Evolutionary conservation across 208 protist species (phyloP), one percentile per base, ranked within the genome.

Genomic region (Trichomonas tenax): DNA sequence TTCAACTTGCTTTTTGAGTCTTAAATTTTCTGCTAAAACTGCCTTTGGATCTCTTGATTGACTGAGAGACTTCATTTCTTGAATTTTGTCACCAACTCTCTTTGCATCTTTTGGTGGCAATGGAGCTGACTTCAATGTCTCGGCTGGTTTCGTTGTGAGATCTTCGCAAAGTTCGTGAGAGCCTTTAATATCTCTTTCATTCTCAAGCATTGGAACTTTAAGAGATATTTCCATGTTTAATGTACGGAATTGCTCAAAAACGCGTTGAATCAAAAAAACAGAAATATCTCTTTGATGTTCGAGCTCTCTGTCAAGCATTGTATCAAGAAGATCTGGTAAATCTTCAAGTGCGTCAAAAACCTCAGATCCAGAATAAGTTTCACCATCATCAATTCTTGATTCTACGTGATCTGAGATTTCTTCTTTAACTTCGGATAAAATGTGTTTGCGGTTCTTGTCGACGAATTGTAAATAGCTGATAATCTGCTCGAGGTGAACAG

Each of bases 241-340:
- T 38, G 34, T 8, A 0, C 44, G 41, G 14, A 31, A 41, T 51
- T 93, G 86, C 15, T 23, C 17, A 58, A 93, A 93, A 51, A 51
- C 44, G 11, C 46, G 44, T 51, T 51, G 41, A 36, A 93, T 93
- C 6, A 93, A 36, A 58, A 93, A 41, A 8, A 93, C 34, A 44
- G 44, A 48, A 26, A 51, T 36, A 93, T 93, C 86, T 93, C 86
- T 93, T 48, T 41, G n/a, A 41, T 93, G 86, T 51, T 93, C 86
- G 38, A 93, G 86, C 46, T 93, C 14, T 17, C 86, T 8, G 31
- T 93, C 86, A 8, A 93, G 41, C 41, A 51, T 51, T 38, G 11
- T 93, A 34, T 93, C 86, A 17, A 93, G 2, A 36, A 93, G 44
- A 51, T 93, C 86, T 40, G 86, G 86, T 41, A 93, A 34, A 51